Conservation (phyloP, 805 yeast genomes). For the Barnettozyma sucrosica region DNA sequence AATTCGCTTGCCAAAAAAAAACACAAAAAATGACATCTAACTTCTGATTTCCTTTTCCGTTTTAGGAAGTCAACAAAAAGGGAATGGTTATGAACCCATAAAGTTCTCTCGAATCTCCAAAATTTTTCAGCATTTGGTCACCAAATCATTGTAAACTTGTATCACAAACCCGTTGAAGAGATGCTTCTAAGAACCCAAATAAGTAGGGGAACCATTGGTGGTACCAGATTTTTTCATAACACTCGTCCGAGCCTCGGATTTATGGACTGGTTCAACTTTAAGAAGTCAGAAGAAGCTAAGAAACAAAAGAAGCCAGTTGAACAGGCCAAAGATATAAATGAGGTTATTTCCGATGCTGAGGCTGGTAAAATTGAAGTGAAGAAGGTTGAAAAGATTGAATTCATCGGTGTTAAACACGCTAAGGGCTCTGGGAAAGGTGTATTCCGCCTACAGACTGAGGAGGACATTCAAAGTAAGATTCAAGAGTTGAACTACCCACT, state of each 20-base stretch:
- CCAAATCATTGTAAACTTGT: neutral
- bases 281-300: slow-evolving; percentile 23
- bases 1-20: neutral
- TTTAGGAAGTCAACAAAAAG: slow-evolving; percentile 13
- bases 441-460: slow-evolving; percentile 7
- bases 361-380: slow-evolving; percentile 23
- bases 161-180: neutral
- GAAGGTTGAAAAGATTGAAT: slow-evolving; percentile 22
- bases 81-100: neutral
- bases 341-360: slow-evolving; percentile 33
- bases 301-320: slow-evolving; percentile 15
- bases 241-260: slow-evolving; percentile 26
- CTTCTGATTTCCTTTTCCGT: too few relatives aligned
- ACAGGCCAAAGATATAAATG: slow-evolving; percentile 22
- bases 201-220: neutral
- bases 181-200: slow-evolving; percentile 7
- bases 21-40: neutral
- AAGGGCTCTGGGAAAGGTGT: slow-evolving; percentile 11
- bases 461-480: slow-evolving; percentile 2
- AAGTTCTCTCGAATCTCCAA: neutral
- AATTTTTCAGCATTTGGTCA: neutral
- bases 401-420: slow-evolving; percentile 18
- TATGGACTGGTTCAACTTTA: slow-evolving; percentile 36
- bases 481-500: slow-evolving; percentile 9
- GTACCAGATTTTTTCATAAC: slow-evolving; percentile 23